A percentile compares a stretch with the other conserved stretches of the same genome.
Conservation (phyloP, 140 eudicot genomes). For the Flaveria floridana region DNA sequence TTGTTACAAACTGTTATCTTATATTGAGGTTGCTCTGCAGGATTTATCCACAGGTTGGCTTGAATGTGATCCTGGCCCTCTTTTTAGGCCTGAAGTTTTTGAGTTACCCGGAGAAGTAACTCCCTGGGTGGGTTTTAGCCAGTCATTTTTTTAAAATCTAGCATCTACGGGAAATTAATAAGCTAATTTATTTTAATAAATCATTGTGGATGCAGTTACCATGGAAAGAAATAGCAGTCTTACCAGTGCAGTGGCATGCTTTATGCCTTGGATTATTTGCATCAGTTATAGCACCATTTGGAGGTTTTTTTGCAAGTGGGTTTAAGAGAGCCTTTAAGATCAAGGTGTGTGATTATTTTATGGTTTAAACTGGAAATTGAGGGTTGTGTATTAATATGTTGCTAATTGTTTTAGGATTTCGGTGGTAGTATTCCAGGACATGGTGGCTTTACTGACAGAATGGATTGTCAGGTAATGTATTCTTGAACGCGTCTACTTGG, state of each 20-base stretch:
- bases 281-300: constrained; percentile 85
- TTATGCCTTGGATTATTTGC: constrained; percentile 75
- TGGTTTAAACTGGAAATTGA: background rate
- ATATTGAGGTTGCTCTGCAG: constrained; percentile 40
- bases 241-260: constrained; percentile 89
- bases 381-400: background rate
- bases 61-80: constrained; percentile 82
- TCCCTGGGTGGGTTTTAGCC: constrained; percentile 41
- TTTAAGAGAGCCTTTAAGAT: constrained; percentile 81
- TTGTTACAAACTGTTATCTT: constrained; percentile 15
- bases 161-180: background rate
- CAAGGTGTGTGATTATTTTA: constrained; percentile 44
- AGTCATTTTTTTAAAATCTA: background rate
- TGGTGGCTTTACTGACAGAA: constrained; percentile 87
- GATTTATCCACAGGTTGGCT: constrained; percentile 86
- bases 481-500: background rate
- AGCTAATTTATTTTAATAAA: constrained; percentile 12
- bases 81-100: constrained; percentile 61
- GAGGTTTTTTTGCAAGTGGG: constrained; percentile 87
- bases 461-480: constrained; percentile 79
- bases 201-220: constrained; percentile 43
- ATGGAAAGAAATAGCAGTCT: constrained; percentile 55
- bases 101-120: constrained; percentile 47
- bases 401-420: constrained; percentile 48
- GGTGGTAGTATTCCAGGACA: constrained; percentile 92